Evolutionary conservation across 306 rosid genomes (phyloP).

Genomic region (Notholithocarpus densiflorus): DNA sequence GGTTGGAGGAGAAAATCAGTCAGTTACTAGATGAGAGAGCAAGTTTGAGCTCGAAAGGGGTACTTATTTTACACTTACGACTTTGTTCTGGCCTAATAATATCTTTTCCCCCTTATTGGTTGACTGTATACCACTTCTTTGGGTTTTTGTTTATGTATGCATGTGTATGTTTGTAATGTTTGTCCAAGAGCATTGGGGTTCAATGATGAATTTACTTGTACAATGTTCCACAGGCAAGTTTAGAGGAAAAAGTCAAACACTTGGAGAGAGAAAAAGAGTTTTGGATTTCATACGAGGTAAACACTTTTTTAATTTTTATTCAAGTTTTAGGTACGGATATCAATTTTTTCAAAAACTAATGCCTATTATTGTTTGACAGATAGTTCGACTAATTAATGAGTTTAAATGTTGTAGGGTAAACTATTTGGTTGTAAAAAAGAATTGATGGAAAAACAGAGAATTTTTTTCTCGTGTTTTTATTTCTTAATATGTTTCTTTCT

Average conservation of each 20-base stretch:
- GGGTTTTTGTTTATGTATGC: neutral
- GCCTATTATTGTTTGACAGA: neutral
- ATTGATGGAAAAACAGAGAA: neutral
- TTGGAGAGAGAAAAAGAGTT: slow-evolving; percentile 45
- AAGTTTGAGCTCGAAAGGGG: slow-evolving; percentile 38
- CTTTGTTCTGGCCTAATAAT: slow-evolving; percentile 1
- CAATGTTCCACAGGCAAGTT: slow-evolving; percentile 48
- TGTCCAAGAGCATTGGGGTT: slow-evolving; percentile 2
- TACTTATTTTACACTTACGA: slow-evolving; percentile 21
- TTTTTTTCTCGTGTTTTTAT: neutral
- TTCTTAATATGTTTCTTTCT: neutral
- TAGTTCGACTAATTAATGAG: neutral
- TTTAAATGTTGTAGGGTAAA: slow-evolving; percentile 9
- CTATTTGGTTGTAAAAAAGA: neutral
- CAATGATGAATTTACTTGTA: slow-evolving; percentile 23
- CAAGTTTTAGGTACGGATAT: neutral
- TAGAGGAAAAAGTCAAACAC: slow-evolving; percentile 49
- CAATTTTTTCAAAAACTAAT: neutral
- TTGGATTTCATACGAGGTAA: slow-evolving; percentile 51
- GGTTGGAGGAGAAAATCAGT: slow-evolving; percentile 39
- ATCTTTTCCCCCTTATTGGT: slow-evolving; percentile 8
- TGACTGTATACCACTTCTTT: neutral
- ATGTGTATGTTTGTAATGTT: neutral
- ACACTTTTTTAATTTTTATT: neutral
- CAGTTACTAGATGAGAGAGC: slow-evolving; percentile 44